Conservation (phyloP, 2,329 filamentous ascomycete genomes). For the Trichoderma aggressivum region DNA sequence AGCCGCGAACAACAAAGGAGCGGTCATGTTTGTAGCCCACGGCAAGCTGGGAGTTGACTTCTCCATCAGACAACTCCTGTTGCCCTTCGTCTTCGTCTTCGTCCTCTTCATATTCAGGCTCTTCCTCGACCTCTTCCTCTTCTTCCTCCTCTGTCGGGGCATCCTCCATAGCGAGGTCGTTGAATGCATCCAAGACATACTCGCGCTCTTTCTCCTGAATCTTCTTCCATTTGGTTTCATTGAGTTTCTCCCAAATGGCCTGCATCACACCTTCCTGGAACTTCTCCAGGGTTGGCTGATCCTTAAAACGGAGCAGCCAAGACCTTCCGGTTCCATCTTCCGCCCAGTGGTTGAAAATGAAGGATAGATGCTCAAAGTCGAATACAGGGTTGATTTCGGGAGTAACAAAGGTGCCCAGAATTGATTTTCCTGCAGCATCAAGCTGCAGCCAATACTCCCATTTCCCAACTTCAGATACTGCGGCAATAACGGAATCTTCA, state of each 20-base stretch:
- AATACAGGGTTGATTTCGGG: conserved; percentile 97
- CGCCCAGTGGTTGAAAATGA: conserved; percentile 97
- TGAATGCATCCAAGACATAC: conserved; percentile 93
- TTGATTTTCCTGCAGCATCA: conserved; percentile 60
- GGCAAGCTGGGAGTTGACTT: conserved; percentile 88
- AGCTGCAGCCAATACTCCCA: conserved; percentile 98
- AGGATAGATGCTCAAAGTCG: conserved; percentile 98
- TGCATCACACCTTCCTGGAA: conserved; percentile 96
- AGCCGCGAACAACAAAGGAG: conserved; percentile 93
- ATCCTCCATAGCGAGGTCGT: conserved; percentile 91
- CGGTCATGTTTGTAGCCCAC: conserved; percentile 97
- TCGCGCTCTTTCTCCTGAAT: conserved; percentile 88
- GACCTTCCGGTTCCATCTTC: conserved; percentile 88
- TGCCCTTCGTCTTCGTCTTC: conserved; percentile 75
- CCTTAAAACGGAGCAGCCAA: conserved; percentile 90
- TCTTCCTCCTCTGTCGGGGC: conserved; percentile 44
- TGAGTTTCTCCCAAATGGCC: conserved; percentile 93
- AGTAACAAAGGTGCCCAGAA: conserved; percentile 80
- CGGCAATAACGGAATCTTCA: conserved; percentile 70
- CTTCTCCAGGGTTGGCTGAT: conserved; percentile 72
- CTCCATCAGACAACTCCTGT: conserved; percentile 70
- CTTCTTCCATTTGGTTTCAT: conserved; percentile 91
- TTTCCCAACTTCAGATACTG: conserved; percentile 78
- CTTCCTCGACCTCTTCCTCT: conserved; percentile 41
- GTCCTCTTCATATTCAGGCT: conserved; percentile 61